Evolutionary conservation across 108 stramenopile genomes (phyloP).

Genomic region (Nitzschia sp.): DNA sequence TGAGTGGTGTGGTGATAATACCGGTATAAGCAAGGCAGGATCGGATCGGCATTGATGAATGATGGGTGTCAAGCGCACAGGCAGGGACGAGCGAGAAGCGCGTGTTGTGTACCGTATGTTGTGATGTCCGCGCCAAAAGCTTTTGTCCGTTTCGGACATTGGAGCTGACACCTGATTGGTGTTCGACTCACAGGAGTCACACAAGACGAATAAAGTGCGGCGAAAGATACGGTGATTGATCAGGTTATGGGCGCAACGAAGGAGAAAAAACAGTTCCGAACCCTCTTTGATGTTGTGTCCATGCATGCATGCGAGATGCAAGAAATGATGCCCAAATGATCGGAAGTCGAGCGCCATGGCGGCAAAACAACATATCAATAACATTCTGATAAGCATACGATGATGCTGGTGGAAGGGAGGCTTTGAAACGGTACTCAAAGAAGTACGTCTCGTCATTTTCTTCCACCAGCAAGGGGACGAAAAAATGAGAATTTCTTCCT

Average conservation of each 20-base stretch:
- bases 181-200: background rate
- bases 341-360: background rate
- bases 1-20: constrained; percentile 11
- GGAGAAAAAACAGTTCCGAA: constrained; percentile 17
- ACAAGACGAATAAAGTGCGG: too few species aligned
- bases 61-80: too few species aligned
- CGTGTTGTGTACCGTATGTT: constrained; percentile 5
- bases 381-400: background rate
- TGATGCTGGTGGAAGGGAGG: background rate
- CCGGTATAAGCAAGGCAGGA: background rate
- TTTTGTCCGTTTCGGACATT: too few species aligned
- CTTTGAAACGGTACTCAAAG: too few species aligned
- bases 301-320: background rate
- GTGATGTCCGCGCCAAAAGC: constrained; percentile 7
- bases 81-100: too few species aligned
- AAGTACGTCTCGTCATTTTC: too few species aligned
- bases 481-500: too few species aligned
- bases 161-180: background rate
- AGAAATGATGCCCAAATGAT: background rate
- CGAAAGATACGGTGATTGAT: background rate
- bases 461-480: too few species aligned
- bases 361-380: background rate
- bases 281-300: background rate
- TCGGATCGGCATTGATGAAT: too few species aligned
- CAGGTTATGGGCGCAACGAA: constrained; percentile 2